These are phyloP conservation scores for Aspergillus oerlinghausenensis DNA, from an alignment of 2,329 filamentous ascomycete species.

Conservation along the genomic window DNA sequence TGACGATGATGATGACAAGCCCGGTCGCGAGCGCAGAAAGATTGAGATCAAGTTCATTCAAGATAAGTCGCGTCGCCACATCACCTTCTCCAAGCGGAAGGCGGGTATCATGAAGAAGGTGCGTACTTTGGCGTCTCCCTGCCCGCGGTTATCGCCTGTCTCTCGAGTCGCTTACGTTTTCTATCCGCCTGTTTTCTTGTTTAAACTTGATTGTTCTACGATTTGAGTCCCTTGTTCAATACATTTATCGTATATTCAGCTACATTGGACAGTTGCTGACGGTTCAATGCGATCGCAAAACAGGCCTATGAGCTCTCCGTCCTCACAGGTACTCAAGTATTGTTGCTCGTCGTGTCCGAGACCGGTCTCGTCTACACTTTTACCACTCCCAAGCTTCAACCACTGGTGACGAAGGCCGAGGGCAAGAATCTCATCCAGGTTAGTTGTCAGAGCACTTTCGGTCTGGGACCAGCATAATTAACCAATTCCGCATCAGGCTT, in stretches of 20 bases:
- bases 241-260: not conserved
- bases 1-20: conserved; percentile 96
- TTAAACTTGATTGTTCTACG: not conserved
- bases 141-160: conserved; percentile 5
- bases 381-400: conserved; percentile 96
- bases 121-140: conserved; percentile 32
- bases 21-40: conserved; percentile 95
- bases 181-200: not conserved
- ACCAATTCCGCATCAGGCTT: conserved; percentile 63
- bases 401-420: conserved; percentile 94
- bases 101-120: conserved; percentile 99
- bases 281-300: conserved; percentile 13
- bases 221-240: not conserved
- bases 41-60: conserved; percentile 99
- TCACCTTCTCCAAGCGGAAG: conserved; percentile 99
- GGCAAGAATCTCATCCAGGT: conserved; percentile 99
- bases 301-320: conserved; percentile 97
- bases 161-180: conserved; percentile 2
- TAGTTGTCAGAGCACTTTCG: conserved; percentile 30
- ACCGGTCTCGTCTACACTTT: conserved; percentile 97
- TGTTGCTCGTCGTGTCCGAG: conserved; percentile 93
- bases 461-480: conserved; percentile 3
- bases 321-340: conserved; percentile 93
- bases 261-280: conserved; percentile 9
- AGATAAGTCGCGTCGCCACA: conserved; percentile 98